A percentile compares a stretch with the other conserved stretches of the same genome.
phyloP scores from a whole-genome alignment of 2,329 filamentous ascomycete species.

The Nemania serpens region DNA sequence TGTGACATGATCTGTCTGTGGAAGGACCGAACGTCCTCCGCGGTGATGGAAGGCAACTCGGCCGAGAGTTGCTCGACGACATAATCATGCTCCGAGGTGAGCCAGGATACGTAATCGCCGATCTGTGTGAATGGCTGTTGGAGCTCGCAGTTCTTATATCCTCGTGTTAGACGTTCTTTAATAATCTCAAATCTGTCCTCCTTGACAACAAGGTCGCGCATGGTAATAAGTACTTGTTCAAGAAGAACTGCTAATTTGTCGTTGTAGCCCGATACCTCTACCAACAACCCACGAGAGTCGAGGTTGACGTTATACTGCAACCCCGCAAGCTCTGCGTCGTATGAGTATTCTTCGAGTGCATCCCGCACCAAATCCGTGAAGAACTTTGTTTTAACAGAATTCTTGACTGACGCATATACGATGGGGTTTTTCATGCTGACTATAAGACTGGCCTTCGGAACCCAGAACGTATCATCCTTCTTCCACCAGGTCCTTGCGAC shows the following conservation, averaged over 20 bases:
- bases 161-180: slow-evolving; percentile 79
- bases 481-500: slow-evolving; percentile 90
- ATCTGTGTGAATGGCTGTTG: slow-evolving; percentile 90
- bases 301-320: slow-evolving; percentile 79
- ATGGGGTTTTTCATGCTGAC: slow-evolving; percentile 80
- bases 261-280: slow-evolving; percentile 89
- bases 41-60: slow-evolving; percentile 75
- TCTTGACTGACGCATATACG: slow-evolving; percentile 78
- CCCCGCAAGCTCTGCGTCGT: slow-evolving; percentile 92
- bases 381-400: slow-evolving; percentile 75
- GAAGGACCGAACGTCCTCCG: slow-evolving; percentile 75
- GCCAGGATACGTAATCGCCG: slow-evolving; percentile 78
- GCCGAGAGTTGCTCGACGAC: slow-evolving; percentile 79
- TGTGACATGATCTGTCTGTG: slow-evolving; percentile 81
- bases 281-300: slow-evolving; percentile 72
- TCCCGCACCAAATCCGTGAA: slow-evolving; percentile 88
- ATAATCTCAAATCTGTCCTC: slow-evolving; percentile 90
- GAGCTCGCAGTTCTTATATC: slow-evolving; percentile 84
- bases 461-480: slow-evolving; percentile 98
- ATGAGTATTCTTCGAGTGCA: slow-evolving; percentile 88
- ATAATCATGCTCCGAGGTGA: slow-evolving; percentile 77
- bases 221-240: slow-evolving; percentile 83
- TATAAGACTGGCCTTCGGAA: slow-evolving; percentile 88
- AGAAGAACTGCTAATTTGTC: slow-evolving; percentile 92
- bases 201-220: slow-evolving; percentile 82